Evolutionary conservation across 129 eudicot species (phyloP), one percentile per base, ranked within the genome.

Genomic region (Smallanthus sonchifolius): DNA sequence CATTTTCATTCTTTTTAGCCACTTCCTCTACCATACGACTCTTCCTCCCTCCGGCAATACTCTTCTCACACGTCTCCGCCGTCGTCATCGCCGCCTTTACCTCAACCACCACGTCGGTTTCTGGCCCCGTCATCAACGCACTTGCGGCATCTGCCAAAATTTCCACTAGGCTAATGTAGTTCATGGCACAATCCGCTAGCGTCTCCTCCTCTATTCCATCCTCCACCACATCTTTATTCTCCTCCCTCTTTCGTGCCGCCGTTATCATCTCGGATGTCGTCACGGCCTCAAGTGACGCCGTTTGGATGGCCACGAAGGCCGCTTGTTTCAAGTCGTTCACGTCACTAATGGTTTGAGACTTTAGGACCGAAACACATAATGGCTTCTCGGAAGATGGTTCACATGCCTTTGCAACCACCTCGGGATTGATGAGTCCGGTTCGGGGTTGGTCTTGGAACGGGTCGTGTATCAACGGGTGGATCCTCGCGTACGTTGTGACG

Each of bases 311-410:
- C 17, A 85, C 78, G 20, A 84, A 81, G 2, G 90, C 69, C 0
- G 91, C 87, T 7, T 77, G 86, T 52, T 78, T 87, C 4, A 88
- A 69, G 36, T 81, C 79, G 0, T 78, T 80, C 7, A 77, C 76
- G 3, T 61, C 62, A 34, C 81, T 69, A 8, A 71, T 34, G 24
- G 77, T 72, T 8, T 83, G 85, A 0, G 92, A 30, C 5, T 77
- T 77, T 14, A 93, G 81, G 30, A 76, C 39, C 0, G 69, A 51
- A 13, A 77, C 43, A 66, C 96, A 89, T 4, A 86, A 74, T 2
- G 62, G 35, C 42, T 73, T 87, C 48, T 82, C 57, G 3, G 38
- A 4, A 42, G 88, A 77, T 4, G 2, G 54, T 5, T 66, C 80
- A 60, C 87, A 90, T 11, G 87, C 95, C 74, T 78, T 77, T 16